Evolutionary conservation across 768 basidiomycete genomes (phyloP).

Genomic region (Leccinum uliginosum): DNA sequence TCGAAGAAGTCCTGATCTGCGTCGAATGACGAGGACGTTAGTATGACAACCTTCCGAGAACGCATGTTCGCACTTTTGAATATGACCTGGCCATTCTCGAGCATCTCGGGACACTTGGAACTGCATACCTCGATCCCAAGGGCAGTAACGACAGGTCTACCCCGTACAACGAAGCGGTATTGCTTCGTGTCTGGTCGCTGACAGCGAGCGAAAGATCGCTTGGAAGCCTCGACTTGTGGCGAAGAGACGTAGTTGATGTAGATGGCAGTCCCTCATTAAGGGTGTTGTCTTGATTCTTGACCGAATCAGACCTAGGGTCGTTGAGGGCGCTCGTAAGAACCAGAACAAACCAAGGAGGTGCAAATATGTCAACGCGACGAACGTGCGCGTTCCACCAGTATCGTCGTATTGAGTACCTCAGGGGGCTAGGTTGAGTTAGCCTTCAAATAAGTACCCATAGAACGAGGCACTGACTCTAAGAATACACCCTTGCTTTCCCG

Average conservation of each 20-base stretch:
- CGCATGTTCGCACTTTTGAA: slow-evolving; percentile 44
- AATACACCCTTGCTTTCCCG: slow-evolving; percentile 53
- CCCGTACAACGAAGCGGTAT: slow-evolving; percentile 48
- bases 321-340: slow-evolving; percentile 27
- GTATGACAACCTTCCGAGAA: neutral
- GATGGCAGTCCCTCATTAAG: neutral
- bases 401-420: slow-evolving; percentile 61
- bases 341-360: neutral
- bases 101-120: slow-evolving; percentile 51
- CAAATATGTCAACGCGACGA: slow-evolving; percentile 49
- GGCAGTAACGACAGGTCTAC: slow-evolving; percentile 48
- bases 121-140: slow-evolving; percentile 58
- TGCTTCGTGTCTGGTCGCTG: slow-evolving; percentile 9
- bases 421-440: slow-evolving; percentile 37
- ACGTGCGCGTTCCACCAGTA: slow-evolving; percentile 63
- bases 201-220: neutral
- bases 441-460: neutral
- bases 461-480: slow-evolving; percentile 37
- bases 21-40: neutral
- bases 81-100: slow-evolving; percentile 46
- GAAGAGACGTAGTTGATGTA: neutral
- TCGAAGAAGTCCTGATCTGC: slow-evolving; percentile 74
- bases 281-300: neutral
- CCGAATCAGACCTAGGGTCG: neutral
- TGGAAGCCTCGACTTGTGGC: neutral